Percentiles rank a stretch among this genome's conserved stretches.
Evolutionary conservation across 805 yeast species (phyloP).

Genomic region (Maudiozyma serrabonitensis): DNA sequence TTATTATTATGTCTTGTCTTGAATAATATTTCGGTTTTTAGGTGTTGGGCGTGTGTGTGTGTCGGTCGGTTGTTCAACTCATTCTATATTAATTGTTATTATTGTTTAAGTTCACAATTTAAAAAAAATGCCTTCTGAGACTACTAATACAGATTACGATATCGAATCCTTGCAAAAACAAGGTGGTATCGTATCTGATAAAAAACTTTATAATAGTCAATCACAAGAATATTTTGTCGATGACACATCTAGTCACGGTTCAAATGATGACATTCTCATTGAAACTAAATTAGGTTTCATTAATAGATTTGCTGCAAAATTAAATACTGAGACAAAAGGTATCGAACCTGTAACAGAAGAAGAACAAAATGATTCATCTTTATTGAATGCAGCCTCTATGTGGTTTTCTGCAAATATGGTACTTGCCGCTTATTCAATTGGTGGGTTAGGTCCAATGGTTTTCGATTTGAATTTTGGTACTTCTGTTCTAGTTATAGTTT

Average conservation of each 20-base stretch:
- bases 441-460: slow-evolving; percentile 56
- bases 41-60: background rate
- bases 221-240: slow-evolving; percentile 4
- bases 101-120: background rate
- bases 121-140: background rate
- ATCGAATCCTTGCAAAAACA: slow-evolving; percentile 1
- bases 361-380: slow-evolving; percentile 55
- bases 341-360: slow-evolving; percentile 72
- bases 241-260: slow-evolving; percentile 26
- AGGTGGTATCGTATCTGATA: background rate
- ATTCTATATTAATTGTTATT: background rate
- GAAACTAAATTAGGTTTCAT: background rate
- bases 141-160: background rate
- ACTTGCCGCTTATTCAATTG: slow-evolving; percentile 71
- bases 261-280: background rate
- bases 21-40: no score
- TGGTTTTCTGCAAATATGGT: slow-evolving; percentile 89
- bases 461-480: slow-evolving; percentile 69
- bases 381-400: slow-evolving; percentile 68
- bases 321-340: slow-evolving; percentile 59
- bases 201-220: background rate
- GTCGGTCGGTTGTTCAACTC: background rate
- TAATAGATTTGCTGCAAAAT: background rate
- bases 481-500: slow-evolving; percentile 53
- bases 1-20: background rate